Conservation (phyloP, 202 grass and related monocot species). For the Schoenoplectus triqueter region DNA sequence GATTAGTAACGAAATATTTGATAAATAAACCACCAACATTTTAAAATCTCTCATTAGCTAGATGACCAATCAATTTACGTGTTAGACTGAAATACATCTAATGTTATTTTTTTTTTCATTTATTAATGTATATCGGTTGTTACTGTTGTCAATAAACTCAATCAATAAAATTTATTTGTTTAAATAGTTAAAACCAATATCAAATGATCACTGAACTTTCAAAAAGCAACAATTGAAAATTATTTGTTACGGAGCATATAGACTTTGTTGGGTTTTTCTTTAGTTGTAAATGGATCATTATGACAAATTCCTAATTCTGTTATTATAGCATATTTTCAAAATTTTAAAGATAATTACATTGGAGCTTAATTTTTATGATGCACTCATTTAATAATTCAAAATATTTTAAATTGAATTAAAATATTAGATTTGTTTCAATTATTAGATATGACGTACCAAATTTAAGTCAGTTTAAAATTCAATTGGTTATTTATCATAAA, state of each 20-base stretch:
- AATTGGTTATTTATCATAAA: not conserved
- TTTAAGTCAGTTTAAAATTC: not conserved
- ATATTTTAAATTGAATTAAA: too few species aligned
- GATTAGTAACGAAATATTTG: not conserved
- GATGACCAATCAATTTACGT: not conserved
- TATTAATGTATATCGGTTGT: too few species aligned
- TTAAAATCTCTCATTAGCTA: not conserved
- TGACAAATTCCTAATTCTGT: too few species aligned
- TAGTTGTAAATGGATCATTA: too few species aligned
- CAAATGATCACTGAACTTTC: not conserved
- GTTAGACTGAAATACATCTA: not conserved
- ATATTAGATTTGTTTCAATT: not conserved
- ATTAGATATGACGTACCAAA: not conserved
- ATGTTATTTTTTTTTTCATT: too few species aligned
- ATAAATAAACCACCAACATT: not conserved
- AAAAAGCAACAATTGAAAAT: not conserved
- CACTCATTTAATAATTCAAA: too few species aligned
- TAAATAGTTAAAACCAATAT: not conserved
- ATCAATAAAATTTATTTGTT: not conserved
- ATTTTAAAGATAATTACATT: too few species aligned
- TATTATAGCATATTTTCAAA: too few species aligned
- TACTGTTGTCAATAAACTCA: too few species aligned
- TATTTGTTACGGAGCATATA: not conserved
- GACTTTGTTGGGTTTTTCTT: too few species aligned
- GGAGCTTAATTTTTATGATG: too few species aligned